Evolutionary conservation across 768 basidiomycete species (phyloP).

Genomic region (Tylopilus felleus): DNA sequence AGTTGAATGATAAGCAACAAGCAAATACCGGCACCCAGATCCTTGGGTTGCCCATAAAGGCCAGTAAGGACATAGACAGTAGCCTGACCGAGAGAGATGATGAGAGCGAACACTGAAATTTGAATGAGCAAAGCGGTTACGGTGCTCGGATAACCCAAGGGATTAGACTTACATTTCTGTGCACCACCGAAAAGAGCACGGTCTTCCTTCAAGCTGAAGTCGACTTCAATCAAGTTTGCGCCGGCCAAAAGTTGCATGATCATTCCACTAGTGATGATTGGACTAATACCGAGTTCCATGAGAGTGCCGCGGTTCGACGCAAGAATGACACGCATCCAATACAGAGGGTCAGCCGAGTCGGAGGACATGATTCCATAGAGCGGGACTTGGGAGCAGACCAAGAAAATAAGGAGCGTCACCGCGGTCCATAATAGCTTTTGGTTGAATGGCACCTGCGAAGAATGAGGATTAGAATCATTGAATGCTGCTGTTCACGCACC

Average conservation of each 20-base stretch:
- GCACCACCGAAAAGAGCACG: conserved; percentile 92
- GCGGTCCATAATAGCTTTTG: conserved; percentile 99
- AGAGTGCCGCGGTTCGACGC: conserved; percentile 98
- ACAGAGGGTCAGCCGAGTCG: conserved; percentile 97
- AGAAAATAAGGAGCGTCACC: conserved; percentile 97
- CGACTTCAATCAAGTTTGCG: conserved; percentile 95
- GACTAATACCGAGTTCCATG: conserved; percentile 98
- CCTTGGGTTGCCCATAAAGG: conserved; percentile 90
- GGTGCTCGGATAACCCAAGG: neutral
- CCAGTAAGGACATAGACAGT: conserved; percentile 97
- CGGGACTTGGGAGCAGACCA: conserved; percentile 98
- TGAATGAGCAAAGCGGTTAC: neutral
- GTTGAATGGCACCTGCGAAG: conserved; percentile 86
- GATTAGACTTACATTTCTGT: conserved; percentile 77
- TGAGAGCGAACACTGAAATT: conserved; percentile 84
- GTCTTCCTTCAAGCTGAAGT: conserved; percentile 97
- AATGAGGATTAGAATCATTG: conserved; percentile 2
- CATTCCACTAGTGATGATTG: conserved; percentile 98
- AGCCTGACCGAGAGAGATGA: conserved; percentile 94
- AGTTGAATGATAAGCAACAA: conserved; percentile 96
- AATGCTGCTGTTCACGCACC: conserved; percentile 41
- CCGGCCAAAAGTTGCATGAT: conserved; percentile 99
- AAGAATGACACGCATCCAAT: conserved; percentile 99
- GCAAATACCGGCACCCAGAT: conserved; percentile 95
- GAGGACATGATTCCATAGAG: conserved; percentile 99